Base-by-base conservation (phyloP, 2,329 filamentous ascomycete genomes). In the Colletotrichum cereale region DNA sequence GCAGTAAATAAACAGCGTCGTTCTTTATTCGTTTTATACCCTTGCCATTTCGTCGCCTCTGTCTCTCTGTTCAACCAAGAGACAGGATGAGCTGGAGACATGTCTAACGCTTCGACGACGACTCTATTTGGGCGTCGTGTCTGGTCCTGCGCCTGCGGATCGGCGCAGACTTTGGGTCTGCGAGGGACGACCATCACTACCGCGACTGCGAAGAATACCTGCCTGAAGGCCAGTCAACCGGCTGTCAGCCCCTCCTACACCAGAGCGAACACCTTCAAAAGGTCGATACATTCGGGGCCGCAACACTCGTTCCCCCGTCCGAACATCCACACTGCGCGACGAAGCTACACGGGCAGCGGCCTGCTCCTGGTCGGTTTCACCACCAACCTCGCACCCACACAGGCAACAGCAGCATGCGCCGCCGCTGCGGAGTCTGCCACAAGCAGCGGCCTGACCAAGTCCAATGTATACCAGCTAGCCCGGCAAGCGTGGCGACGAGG, bases 261-360 rank as follows among this genome's bases (percentile, higher is more conserved):
- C 53, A 67, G 44, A 8, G n/a, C 69, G 29, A 63, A 34, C 5
- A 29, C 62, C 2, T 60, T 53, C 44, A 69, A 65, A 68, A 66
- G 67, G 53, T 50, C 71, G 10, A 57, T 72, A 62, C 64, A 72
- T 16, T 62, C 64, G 14, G 58, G 44, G 29, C 47, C 36, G 16
- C 55, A 56, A 63, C 31, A 67, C 60, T 62, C 73, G 48, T 56
- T 63, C n/a, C 61, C 73, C 53, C 55, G 63, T n/a, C 52, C 67
- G 16, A 67, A 68, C 29, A 62, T 55, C 34, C 78, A 80, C 67
- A 82, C 85, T 76, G 80, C 85, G 31, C 84, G 84, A 14, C 84
- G 83, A 70, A 86, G 85, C 75, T 87, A 88, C 76, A 85, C 87
- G 42, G 89, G 87, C 1, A 86, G 88, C 31, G 85, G 88, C 7